Conservation (phyloP, 139 green algal genomes). For the Coccomyxa sp. region DNA sequence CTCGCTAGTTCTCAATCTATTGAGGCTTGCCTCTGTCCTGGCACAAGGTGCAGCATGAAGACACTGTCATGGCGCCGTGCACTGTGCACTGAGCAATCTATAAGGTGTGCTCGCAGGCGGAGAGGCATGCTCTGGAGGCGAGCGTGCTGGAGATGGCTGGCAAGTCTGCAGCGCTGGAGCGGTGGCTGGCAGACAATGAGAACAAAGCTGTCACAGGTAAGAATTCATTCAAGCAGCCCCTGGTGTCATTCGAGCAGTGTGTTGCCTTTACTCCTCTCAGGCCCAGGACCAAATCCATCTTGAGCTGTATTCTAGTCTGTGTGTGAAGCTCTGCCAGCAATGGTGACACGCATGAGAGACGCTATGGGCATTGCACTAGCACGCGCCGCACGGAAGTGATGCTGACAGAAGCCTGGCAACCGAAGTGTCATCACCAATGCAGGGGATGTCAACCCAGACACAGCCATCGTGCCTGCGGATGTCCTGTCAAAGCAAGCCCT, state of each 20-base stretch:
- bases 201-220: slow-evolving; percentile 26
- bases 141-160: slow-evolving; percentile 50
- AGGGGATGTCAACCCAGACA: slow-evolving; percentile 28
- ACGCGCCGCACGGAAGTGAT: no score
- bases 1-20: no score
- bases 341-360: not conserved
- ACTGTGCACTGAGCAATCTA: no score
- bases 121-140: slow-evolving; percentile 64
- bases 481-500: slow-evolving; percentile 65
- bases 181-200: slow-evolving; percentile 72
- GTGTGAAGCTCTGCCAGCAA: not conserved
- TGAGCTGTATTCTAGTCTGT: not conserved
- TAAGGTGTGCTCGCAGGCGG: no score
- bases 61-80: no score
- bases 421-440: no score
- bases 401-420: no score
- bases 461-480: slow-evolving; percentile 61
- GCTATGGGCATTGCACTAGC: no score
- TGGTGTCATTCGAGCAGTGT: not conserved
- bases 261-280: not conserved
- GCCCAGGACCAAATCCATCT: not conserved
- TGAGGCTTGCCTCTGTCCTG: no score
- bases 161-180: slow-evolving; percentile 45
- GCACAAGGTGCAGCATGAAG: no score
- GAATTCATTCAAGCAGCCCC: not conserved